These are phyloP conservation scores for Dactylellina leptospora DNA, from an alignment of 2,329 filamentous ascomycete genomes.

Conservation along the genomic window DNA sequence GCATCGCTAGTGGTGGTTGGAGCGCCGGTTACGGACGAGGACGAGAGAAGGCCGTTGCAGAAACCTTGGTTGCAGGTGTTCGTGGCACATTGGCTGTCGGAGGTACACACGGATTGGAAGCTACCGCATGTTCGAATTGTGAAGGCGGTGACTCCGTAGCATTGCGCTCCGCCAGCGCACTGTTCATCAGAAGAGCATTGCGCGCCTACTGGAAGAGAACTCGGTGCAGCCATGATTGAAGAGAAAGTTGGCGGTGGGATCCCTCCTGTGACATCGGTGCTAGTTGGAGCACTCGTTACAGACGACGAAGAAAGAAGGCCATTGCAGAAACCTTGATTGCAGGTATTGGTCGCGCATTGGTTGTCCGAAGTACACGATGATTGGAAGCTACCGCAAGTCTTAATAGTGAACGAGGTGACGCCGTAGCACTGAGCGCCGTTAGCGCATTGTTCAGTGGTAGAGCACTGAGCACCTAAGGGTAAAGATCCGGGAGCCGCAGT, in stretches of 20 bases:
- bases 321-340: conserved; percentile 37
- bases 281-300: not conserved
- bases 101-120: conserved; percentile 27
- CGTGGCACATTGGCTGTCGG: conserved; percentile 22
- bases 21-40: not conserved
- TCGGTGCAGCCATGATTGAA: conserved; percentile 18
- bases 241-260: not conserved
- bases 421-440: conserved; percentile 21
- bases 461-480: conserved; percentile 18
- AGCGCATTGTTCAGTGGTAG: conserved; percentile 12
- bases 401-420: not conserved
- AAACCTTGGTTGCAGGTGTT: conserved; percentile 37
- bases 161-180: conserved; percentile 28
- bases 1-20: not conserved
- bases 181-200: conserved; percentile 21
- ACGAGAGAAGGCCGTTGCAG: conserved; percentile 17
- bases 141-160: conserved; percentile 25
- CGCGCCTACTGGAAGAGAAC: conserved; percentile 22
- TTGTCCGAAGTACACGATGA: conserved; percentile 11
- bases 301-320: not conserved
- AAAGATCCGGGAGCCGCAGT: conserved; percentile 15
- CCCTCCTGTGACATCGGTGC: not conserved
- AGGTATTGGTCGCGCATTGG: conserved; percentile 25
- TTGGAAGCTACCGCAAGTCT: conserved; percentile 26
- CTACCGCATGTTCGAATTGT: conserved; percentile 28